These are phyloP conservation scores for Trichocladium uniseriatum DNA, from an alignment of 495 filamentous ascomycete species.

Conservation along the genomic window DNA sequence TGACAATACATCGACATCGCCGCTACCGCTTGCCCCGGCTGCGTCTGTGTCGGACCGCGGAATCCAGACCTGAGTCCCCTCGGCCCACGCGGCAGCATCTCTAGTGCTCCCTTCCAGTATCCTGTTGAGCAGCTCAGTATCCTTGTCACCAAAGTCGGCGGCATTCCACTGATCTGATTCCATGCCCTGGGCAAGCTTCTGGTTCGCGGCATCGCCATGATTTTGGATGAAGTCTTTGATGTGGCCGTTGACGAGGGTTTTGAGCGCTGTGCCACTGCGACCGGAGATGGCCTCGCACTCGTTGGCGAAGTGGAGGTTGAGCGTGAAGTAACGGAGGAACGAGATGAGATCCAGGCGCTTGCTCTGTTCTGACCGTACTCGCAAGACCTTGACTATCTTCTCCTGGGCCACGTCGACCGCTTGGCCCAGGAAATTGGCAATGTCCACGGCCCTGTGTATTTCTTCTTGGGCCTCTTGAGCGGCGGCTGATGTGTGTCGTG, in stretches of 20 bases:
- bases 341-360: slow-evolving; percentile 59
- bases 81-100: slow-evolving; percentile 66
- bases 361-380: slow-evolving; percentile 80
- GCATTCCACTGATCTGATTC: slow-evolving; percentile 87
- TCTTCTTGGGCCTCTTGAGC: slow-evolving; percentile 58
- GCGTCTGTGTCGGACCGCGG: slow-evolving; percentile 32
- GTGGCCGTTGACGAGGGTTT: slow-evolving; percentile 81
- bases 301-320: slow-evolving; percentile 90
- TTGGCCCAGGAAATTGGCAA: slow-evolving; percentile 88
- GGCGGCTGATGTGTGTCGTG: slow-evolving; percentile 15
- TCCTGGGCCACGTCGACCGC: slow-evolving; percentile 89
- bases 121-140: slow-evolving; percentile 51
- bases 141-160: slow-evolving; percentile 66
- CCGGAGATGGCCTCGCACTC: slow-evolving; percentile 96
- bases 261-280: slow-evolving; percentile 70
- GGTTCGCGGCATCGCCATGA: slow-evolving; percentile 66
- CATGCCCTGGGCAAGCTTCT: slow-evolving; percentile 72
- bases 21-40: slow-evolving; percentile 4
- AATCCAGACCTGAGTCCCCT: slow-evolving; percentile 63
- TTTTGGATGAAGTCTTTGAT: slow-evolving; percentile 79
- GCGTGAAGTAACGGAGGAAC: slow-evolving; percentile 85
- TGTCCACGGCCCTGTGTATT: slow-evolving; percentile 73
- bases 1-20: slow-evolving; percentile 12
- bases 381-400: slow-evolving; percentile 83
- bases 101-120: slow-evolving; percentile 73